Evolutionary conservation across 176 grass and related monocot genomes (phyloP), one percentile per base, ranked within the genome.

Genomic region (Oryza glumipatula): DNA sequence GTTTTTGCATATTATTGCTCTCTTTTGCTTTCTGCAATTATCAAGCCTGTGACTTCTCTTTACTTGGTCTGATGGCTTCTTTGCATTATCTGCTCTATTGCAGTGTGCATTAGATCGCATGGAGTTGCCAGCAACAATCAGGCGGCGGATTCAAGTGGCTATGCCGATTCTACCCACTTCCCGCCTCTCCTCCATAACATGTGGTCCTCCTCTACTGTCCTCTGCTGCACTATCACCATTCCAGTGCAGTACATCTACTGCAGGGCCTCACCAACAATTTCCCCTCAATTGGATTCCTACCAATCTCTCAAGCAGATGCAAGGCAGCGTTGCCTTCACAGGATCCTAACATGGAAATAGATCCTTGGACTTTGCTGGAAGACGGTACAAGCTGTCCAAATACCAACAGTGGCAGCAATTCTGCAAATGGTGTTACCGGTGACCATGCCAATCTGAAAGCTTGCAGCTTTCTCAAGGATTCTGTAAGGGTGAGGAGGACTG

Each of bases 381-480:
- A 99, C 44, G 97, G 97, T 67, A 99, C 97, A 70, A 81, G 81
- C 84, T 93, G 89, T 33, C 86, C 91, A 58, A 58, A 58, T 58
- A n/a, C 54, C 54, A 58, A 58, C 9, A 58, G 54, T 9, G 78
- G 82, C 65, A 84, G 73, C 91, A 95, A 76, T 67, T 82, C 67
- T 13, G 49, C 85, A 7, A 86, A 77, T 67, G 82, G 69, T 23
- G 41, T 79, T 33, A 67, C 86, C 3, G 89, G 75, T 11, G 93
- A 96, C 64, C 93, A 98, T 74, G 78, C 88, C 47, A 96, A 96
- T 84, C 85, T 91, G 21, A 99, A 91, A 87, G 97, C 97, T 4
- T 94, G 88, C 61, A 91, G 81, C 84, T 99, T 94, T 94, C 94
- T 99, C 23, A 99, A 99, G 86, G 97, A 92, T 26, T 86, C 97